These are phyloP conservation scores for Ammopiptanthus mongolicus DNA, from an alignment of 306 rosid genomes.

Conservation along the genomic window DNA sequence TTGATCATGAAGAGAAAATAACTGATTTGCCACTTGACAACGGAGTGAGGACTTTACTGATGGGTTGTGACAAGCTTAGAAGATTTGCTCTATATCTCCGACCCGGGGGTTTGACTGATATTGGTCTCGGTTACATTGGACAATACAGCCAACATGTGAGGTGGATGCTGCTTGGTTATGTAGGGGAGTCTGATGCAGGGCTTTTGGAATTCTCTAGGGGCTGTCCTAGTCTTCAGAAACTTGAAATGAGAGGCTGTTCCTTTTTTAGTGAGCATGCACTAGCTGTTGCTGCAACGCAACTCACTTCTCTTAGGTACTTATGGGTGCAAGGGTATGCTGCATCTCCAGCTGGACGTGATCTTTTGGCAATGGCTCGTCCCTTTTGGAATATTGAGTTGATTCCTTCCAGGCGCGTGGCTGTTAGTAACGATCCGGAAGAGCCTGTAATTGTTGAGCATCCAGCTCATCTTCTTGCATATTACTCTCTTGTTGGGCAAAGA, in stretches of 20 bases:
- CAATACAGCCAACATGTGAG: conserved; percentile 70
- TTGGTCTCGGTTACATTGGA: conserved; percentile 77
- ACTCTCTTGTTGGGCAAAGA: conserved; percentile 95
- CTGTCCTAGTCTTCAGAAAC: conserved; percentile 84
- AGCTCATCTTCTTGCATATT: conserved; percentile 89
- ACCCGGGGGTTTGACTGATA: conserved; percentile 70
- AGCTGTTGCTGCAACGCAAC: conserved; percentile 61
- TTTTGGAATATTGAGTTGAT: conserved; percentile 91
- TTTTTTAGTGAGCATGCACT: conserved; percentile 73
- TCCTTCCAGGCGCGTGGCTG: conserved; percentile 49
- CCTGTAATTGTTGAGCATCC: conserved; percentile 43
- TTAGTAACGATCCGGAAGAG: neutral
- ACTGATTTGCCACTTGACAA: conserved; percentile 83
- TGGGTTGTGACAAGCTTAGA: conserved; percentile 72
- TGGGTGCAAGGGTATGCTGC: conserved; percentile 93
- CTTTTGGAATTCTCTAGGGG: conserved; percentile 73
- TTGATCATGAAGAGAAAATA: conserved; percentile 60
- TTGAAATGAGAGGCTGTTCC: conserved; percentile 88
- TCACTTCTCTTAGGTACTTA: conserved; percentile 72
- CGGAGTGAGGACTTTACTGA: conserved; percentile 74
- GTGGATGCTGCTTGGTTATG: conserved; percentile 93
- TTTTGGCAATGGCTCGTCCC: conserved; percentile 78
- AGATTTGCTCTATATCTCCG: conserved; percentile 88
- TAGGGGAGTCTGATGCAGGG: conserved; percentile 78
- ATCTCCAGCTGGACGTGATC: conserved; percentile 58